Evolutionary conservation across 1,284 basidiomycete genomes (phyloP).

Genomic region (Psilocybe mexicana): DNA sequence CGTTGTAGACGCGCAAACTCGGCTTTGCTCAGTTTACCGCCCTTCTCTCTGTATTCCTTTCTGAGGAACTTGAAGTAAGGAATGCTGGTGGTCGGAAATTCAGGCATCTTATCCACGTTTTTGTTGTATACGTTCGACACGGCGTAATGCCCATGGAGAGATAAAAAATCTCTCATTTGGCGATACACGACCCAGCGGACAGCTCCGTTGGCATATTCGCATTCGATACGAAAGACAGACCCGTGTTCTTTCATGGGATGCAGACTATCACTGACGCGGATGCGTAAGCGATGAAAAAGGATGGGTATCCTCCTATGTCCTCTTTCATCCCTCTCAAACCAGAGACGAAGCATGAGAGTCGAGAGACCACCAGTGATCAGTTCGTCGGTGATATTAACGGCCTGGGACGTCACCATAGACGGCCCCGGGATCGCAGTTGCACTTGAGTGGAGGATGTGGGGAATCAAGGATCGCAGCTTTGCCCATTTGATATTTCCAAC

Average conservation of each 20-base stretch:
- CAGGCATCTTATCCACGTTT: constrained; percentile 79
- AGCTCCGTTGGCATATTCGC: constrained; percentile 95
- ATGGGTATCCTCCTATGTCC: constrained; percentile 82
- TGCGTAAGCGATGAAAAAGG: constrained; percentile 83
- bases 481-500: constrained; percentile 53
- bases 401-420: constrained; percentile 48
- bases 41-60: constrained; percentile 52
- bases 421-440: constrained; percentile 36
- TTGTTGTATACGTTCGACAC: constrained; percentile 80
- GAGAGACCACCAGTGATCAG: constrained; percentile 82
- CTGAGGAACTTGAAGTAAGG: constrained; percentile 88
- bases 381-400: constrained; percentile 83
- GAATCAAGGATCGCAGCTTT: constrained; percentile 64
- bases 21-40: constrained; percentile 44
- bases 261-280: constrained; percentile 84
- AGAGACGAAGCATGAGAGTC: constrained; percentile 83
- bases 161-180: constrained; percentile 90
- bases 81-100: constrained; percentile 88
- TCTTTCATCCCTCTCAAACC: constrained; percentile 92
- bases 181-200: constrained; percentile 97
- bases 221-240: constrained; percentile 90
- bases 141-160: constrained; percentile 89
- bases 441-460: constrained; percentile 46
- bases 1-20: constrained; percentile 84
- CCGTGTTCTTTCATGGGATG: constrained; percentile 79